Evolutionary conservation across 2,329 filamentous ascomycete species (phyloP).

Genomic region (Beauveria bassiana): DNA sequence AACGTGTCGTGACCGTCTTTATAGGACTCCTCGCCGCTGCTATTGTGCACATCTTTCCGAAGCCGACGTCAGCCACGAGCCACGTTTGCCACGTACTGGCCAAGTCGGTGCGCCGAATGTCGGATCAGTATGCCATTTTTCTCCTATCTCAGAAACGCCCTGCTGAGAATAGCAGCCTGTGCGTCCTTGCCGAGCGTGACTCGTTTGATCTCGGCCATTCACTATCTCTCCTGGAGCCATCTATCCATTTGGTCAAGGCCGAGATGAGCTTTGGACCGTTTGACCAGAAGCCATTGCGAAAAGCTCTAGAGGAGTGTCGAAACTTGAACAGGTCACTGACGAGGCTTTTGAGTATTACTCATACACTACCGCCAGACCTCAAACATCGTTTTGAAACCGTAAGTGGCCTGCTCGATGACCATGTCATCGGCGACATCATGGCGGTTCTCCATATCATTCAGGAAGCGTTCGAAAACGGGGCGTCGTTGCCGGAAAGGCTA

Average conservation of each 20-base stretch:
- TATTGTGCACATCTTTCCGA: conserved; percentile 38
- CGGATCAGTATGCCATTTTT: conserved; percentile 41
- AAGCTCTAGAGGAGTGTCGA: conserved; percentile 22
- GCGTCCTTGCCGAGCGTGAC: conserved; percentile 22
- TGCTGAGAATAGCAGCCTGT: conserved; percentile 22
- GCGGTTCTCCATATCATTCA: conserved; percentile 38
- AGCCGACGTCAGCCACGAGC: conserved; percentile 36
- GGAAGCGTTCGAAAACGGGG: conserved; percentile 37
- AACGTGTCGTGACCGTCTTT: conserved; percentile 35
- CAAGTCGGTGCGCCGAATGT: conserved; percentile 32
- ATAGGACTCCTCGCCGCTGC: conserved; percentile 34
- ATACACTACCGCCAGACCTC: conserved; percentile 29
- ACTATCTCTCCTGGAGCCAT: conserved; percentile 17
- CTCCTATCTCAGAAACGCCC: conserved; percentile 26
- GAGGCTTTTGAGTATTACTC: conserved; percentile 24
- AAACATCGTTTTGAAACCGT: conserved; percentile 29
- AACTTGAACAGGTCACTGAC: conserved; percentile 26
- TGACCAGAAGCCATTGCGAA: conserved; percentile 23
- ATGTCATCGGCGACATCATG: conserved; percentile 40
- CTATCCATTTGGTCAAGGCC: conserved; percentile 21
- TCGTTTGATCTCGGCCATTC: conserved; percentile 23
- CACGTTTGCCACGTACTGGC: conserved; percentile 38
- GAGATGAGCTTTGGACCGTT: conserved; percentile 25
- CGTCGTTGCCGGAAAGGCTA: conserved; percentile 38
- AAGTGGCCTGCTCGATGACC: conserved; percentile 34